These are phyloP conservation scores for Monosporascus cannonballus DNA, from an alignment of 2,329 filamentous ascomycete genomes.

Conservation along the genomic window DNA sequence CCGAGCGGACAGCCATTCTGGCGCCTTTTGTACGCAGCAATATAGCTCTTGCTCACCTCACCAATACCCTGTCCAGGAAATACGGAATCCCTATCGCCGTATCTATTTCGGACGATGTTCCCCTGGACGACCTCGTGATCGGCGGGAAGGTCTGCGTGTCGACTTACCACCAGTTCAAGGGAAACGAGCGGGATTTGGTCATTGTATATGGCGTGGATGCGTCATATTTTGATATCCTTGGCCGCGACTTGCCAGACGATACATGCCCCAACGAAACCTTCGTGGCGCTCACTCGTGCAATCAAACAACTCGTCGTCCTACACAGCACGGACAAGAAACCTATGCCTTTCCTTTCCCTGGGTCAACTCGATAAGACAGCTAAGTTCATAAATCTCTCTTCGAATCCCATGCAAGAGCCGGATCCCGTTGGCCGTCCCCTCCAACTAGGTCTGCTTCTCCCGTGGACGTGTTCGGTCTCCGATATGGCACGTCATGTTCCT, in stretches of 20 bases:
- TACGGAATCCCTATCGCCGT: constrained; percentile 16
- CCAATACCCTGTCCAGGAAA: constrained; percentile 7
- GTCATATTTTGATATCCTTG: constrained; percentile 18
- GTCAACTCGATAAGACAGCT: background rate
- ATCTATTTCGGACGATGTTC: constrained; percentile 16
- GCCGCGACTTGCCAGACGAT: constrained; percentile 21
- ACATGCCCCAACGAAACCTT: constrained; percentile 22
- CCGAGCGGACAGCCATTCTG: constrained; percentile 10
- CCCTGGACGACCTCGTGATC: constrained; percentile 18
- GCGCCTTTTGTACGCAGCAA: constrained; percentile 9
- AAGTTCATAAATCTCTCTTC: background rate
- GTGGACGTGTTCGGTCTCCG: constrained; percentile 6
- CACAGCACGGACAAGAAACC: constrained; percentile 9
- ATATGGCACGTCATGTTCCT: constrained; percentile 18
- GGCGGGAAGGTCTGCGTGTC: constrained; percentile 23
- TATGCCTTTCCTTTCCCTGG: constrained; percentile 18
- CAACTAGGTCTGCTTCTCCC: constrained; percentile 3
- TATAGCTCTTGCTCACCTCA: constrained; percentile 3
- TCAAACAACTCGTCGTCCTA: constrained; percentile 22
- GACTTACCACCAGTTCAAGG: constrained; percentile 28
- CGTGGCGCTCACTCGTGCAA: constrained; percentile 24
- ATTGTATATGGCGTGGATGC: constrained; percentile 21
- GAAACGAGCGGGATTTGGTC: constrained; percentile 24
- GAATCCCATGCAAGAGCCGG: background rate
- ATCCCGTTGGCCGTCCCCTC: background rate